Conservation (phyloP, 345 rosid genomes). For the Hibiscus tridactylites region DNA sequence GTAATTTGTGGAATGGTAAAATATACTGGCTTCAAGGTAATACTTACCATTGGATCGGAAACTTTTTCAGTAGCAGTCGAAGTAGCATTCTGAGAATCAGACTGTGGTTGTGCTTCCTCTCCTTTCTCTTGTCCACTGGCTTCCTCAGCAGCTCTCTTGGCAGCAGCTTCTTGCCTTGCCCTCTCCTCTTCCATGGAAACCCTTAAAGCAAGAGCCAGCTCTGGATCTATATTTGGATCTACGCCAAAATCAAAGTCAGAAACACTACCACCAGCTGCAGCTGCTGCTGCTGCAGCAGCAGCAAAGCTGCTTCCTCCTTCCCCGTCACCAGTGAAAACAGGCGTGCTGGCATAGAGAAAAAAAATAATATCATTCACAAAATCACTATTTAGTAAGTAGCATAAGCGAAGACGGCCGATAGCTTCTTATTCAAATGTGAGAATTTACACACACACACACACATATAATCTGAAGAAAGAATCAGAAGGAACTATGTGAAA, state of each 20-base stretch:
- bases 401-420: neutral
- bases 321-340: constrained; percentile 57
- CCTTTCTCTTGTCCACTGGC: constrained; percentile 43
- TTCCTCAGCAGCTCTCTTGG: constrained; percentile 64
- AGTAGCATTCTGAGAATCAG: constrained; percentile 32
- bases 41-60: constrained; percentile 46
- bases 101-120: constrained; percentile 38
- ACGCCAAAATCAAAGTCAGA: constrained; percentile 64
- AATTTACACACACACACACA: neutral
- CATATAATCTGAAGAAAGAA: neutral
- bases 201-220: constrained; percentile 75
- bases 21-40: neutral
- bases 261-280: constrained; percentile 40
- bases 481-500: neutral
- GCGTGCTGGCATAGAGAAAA: constrained; percentile 41
- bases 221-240: constrained; percentile 78
- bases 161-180: constrained; percentile 86
- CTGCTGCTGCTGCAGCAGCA: constrained; percentile 62
- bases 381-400: neutral
- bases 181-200: constrained; percentile 88
- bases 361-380: neutral
- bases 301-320: constrained; percentile 72
- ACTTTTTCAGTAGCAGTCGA: constrained; percentile 32
- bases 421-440: neutral
- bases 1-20: neutral